Base-by-base conservation (phyloP, 352 stramenopile species). In the Aphanomyces cochlioides region DNA sequence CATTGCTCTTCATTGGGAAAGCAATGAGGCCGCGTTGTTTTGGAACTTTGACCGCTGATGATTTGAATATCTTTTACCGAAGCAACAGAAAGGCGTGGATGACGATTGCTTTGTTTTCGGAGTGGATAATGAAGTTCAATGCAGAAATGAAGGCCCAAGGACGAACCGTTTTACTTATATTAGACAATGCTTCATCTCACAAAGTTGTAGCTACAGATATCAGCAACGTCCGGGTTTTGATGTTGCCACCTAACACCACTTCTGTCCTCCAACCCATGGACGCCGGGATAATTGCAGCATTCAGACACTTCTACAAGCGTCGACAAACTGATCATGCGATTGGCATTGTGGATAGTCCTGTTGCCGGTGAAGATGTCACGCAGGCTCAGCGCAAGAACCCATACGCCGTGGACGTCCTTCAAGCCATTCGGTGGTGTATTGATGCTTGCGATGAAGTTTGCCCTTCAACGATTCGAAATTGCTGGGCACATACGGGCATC, bases 391-490 rank as follows among this genome's bases (percentile, higher is more conserved):
- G 21, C 39, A 61, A 38, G 21, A 61, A 61, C n/a, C 54, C 54
- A 38, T 41, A 61, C 54, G 54, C 54, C 7, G 28, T 61, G 8
- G 54, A 61, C 28, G 28, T 61, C n/a, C 28, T 61, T n/a, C 54
- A 61, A 17, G 54, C 54, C 4, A 61, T 61, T 21, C 12, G 19
- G 13, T 61, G 54, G 54, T 37, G 28, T 45, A 41, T 7, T 10
- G 54, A 61, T 21, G 54, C 54, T 38, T 61, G 54, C 5, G 21
- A 61, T 17, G 54, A 61, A 5, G 54, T 37, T 21, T 61, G 28
- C 39, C 28, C 54, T 5, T 41, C 54, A 36, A 61, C 54, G n/a
- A 61, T 61, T 61, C n/a, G 54, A 4, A 61, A 61, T 61, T 61
- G 13, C 43, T 41, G 54, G 54, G 54, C 54, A 45, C 54, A 61